Percentiles rank a stretch among this genome's conserved stretches.
These are phyloP conservation scores for Magnolia officinalis DNA, from an alignment of 164 flowering plant species.

Conservation along the genomic window DNA sequence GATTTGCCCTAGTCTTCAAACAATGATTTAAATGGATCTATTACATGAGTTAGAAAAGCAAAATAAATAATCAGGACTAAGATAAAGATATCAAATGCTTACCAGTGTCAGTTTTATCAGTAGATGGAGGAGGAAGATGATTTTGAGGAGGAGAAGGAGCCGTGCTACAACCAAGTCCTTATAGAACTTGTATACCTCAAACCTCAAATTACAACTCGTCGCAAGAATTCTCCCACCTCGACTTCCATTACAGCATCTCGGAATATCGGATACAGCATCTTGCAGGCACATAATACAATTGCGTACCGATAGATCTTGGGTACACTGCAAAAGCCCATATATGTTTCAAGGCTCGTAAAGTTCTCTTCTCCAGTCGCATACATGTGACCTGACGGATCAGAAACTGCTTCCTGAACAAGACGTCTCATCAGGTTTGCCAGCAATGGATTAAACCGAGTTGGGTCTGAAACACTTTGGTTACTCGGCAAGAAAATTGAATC, in stretches of 20 bases:
- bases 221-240: slow-evolving; percentile 19
- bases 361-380: not conserved
- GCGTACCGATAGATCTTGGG: slow-evolving; percentile 21
- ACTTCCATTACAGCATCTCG: slow-evolving; percentile 7
- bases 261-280: not conserved
- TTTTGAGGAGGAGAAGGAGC: not conserved
- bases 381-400: not conserved
- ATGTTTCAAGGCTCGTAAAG: not conserved
- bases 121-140: not conserved
- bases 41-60: no score
- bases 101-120: no score
- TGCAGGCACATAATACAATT: slow-evolving; percentile 29
- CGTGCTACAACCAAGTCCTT: not conserved
- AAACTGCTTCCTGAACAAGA: not conserved
- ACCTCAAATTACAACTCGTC: slow-evolving; percentile 25
- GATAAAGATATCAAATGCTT: no score
- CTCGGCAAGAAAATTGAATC: not conserved
- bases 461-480: not conserved
- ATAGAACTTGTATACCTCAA: slow-evolving; percentile 9
- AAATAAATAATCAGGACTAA: no score
- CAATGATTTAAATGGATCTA: no score
- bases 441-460: not conserved
- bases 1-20: no score
- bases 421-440: not conserved
- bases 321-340: slow-evolving; percentile 36